Evolutionary conservation across 2,329 filamentous ascomycete genomes (phyloP), one percentile per base, ranked within the genome.

Genomic region (Ilyonectria destructans): DNA sequence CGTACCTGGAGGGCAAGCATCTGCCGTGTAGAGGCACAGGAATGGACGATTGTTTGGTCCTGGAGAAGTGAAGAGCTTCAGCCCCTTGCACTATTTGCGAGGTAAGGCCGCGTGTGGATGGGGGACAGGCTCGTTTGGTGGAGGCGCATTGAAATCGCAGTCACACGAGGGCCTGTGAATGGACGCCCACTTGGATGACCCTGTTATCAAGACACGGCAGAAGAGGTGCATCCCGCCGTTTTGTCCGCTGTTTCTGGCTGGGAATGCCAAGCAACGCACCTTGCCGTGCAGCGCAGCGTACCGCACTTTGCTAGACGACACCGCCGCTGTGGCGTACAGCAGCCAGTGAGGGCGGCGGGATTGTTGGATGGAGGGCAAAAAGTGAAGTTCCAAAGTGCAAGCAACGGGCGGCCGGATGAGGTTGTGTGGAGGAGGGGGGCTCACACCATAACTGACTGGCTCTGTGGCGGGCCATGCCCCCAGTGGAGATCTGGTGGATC

Each of bases 91-190:
- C 58, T 46, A 66, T 60, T 58, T 31, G 29, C 63, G 58, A 61
- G 51, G 57, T 37, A 58, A 52, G 63, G 58, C 63, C 63, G 58
- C 51, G 52, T 60, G 63, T 66, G 58, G 63, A 66, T 56, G 64
- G 58, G 51, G 46, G 51, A 66, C 51, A 55, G 58, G 58, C 64
- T 62, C 57, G 46, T 43, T 58, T 62, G 58, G 64, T 67, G 58
- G 64, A 67, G 64, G 64, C 64, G 64, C 58, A 62, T 67, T 62
- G 58, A 26, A 45, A 51, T 23, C 54, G 52, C 58, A 57, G 54
- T 58, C 54, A 60, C 64, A 55, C 54, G 52, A 52, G 58, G 58
- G 46, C 54, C 58, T 51, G 45, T 66, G 63, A 66, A 66, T 57
- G 63, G 63, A 61, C 63, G 60, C 45, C 63, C 49, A 52, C 63